Base-by-base conservation (phyloP, 345 rosid species). In the Eutrema japonicum region DNA sequence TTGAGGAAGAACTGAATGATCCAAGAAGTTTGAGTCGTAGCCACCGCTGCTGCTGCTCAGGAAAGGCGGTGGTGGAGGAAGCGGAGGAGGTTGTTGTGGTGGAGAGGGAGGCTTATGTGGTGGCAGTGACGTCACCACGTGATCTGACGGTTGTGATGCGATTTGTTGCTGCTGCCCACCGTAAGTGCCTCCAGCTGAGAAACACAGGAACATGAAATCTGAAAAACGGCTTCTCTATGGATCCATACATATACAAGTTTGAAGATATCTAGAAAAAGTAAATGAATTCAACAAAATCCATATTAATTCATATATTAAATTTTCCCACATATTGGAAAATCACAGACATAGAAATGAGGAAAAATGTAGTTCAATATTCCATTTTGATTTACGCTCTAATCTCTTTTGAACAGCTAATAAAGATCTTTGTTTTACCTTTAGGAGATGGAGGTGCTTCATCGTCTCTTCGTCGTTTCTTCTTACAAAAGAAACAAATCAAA, bases 151-250 rank as follows among this genome's bases (percentile, higher is more conserved):
- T 1, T 76, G 80, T 0, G 83, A 85, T 63, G 70, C 78, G 77
- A 80, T 80, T 40, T 84, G 87, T 52, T 89, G 89, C 52, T 81
- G 84, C 0, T 59, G 84, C 30, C 83, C 84, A 30, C 83, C 79
- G 40, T 84, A 79, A 53, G 77, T 74, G 16, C 30, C 5, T 18
- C 72, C 85, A 8, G 2, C 54, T 49, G 30, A 46, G 6, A 12
- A 13, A 47, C 16, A 26, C 37, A 46, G 3, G 35, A 59, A 22
- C 48, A 60, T 6, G 2, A 38, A 60, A 41, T 37, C 8, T 51
- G 7, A 51, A 10, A 4, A 51, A 26, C 3, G n/a, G 33, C 26
- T 51, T 51, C 7, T 51, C 56, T 51, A 27, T 51, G 29, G 26
- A 47, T 47, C 26, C 10, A 47, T 0, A 14, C 9, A 22, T 22